Base-by-base conservation (phyloP, 306 rosid species). In the Inga leiocalycina region DNA sequence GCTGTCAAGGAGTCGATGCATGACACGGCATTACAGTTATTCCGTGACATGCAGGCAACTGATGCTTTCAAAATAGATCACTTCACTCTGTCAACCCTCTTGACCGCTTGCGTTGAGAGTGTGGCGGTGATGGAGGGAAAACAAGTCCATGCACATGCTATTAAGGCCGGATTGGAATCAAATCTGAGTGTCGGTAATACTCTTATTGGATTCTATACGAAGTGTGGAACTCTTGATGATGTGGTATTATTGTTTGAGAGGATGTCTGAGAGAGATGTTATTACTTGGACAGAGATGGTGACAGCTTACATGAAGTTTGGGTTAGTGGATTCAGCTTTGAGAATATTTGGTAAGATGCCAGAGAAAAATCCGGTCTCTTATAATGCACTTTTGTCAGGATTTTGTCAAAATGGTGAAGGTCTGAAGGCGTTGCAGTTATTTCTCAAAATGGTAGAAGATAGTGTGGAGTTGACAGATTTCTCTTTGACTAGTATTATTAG, bases 201-300 rank as follows among this genome's bases (percentile, higher is more conserved):
- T 0, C 98, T 95, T 72, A 85, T 93, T 84, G 88, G 90, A 56
- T 92, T 93, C 77, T 92, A 92, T 76, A 84, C 81, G 0, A 82
- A 68, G 49, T 90, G 85, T 79, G 94, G 97, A 68, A 77, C 56
- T 66, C 67, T 88, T 59, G 82, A 86, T 19, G 84, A 86, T 8
- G 94, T 91, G 83, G 80, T 13, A 52, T 82, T 82, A 51, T 76
- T 93, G 88, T 95, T 89, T 51, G 87, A 82, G 84, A 76, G 84
- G 85, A 95, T 91, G 99, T 37, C 80, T 22, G 80, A 52, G 20
- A 91, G 84, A 85, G 97, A 95, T 84, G 87, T 83, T 35, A 87
- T 92, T 79, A 93, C 98, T 30, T 95, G 95, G 95, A 93, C 94
- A 0, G 86, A 86, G 83, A 85, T 95, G 90, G 81, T 93, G 37